Conservation (phyloP, 1,284 basidiomycete genomes). For the Moesziomyces antarcticus region DNA sequence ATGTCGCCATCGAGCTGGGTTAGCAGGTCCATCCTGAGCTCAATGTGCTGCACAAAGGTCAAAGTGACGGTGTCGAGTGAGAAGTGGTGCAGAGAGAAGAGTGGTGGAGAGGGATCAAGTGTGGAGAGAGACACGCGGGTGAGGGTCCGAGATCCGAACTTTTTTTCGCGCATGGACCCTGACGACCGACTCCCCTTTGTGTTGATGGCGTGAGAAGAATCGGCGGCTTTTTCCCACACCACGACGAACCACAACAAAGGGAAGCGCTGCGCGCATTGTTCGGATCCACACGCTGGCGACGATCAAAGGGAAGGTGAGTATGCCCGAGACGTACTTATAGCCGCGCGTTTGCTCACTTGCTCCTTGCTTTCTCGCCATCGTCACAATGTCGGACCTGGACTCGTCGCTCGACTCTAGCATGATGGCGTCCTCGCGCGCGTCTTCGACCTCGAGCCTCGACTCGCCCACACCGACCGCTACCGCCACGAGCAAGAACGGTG, state of each 20-base stretch:
- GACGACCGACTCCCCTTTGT: background rate
- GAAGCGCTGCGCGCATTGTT: too few relatives aligned
- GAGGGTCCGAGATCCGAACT: slow-evolving; percentile 1
- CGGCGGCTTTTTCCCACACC: too few relatives aligned
- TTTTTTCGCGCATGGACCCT: background rate
- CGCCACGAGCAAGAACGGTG: slow-evolving; percentile 8
- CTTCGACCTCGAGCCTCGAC: slow-evolving; percentile 14
- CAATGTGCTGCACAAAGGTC: too few relatives aligned
- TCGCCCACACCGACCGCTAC: background rate
- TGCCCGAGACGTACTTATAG: too few relatives aligned
- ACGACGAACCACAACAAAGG: too few relatives aligned
- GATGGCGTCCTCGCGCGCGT: background rate
- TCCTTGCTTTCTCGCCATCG: background rate
- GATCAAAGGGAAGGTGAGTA: too few relatives aligned
- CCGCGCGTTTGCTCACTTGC: background rate
- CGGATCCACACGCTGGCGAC: too few relatives aligned
- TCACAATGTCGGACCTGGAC: background rate
- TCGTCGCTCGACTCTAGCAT: background rate
- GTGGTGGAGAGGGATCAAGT: too few relatives aligned
- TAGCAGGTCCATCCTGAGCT: slow-evolving; percentile 44
- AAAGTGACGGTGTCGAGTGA: too few relatives aligned
- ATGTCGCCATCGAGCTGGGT: slow-evolving; percentile 51
- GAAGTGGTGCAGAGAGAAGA: too few relatives aligned
- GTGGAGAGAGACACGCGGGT: background rate
- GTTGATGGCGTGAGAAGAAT: too few relatives aligned